Base-by-base conservation (phyloP, 2,329 filamentous ascomycete species). In the Dendryphion nanum region DNA sequence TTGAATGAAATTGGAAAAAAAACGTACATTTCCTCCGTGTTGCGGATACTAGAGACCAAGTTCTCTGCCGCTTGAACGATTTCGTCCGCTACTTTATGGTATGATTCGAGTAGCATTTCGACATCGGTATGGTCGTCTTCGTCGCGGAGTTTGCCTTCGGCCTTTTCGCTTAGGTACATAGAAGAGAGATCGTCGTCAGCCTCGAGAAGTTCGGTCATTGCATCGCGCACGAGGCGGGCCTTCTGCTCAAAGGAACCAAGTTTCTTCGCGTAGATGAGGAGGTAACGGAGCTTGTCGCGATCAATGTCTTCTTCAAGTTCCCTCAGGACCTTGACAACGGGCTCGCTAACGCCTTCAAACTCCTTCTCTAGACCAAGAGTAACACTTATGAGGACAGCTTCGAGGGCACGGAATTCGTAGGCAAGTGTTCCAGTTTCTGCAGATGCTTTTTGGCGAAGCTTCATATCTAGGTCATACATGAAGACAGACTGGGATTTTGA, bases 221-320 rank as follows among this genome's bases (percentile, higher is more conserved):
- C 89, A 60, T 97, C 91, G 43, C 93, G 81, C 31, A 98, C 91
- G 19, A 98, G 74, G 58, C 91, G 86, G 13, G 89, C 91, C 64
- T 95, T 97, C 67, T 97, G 93, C 70, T 97, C 93, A 64, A 98
- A 98, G 2, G 90, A 95, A 63, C 89, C 93, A 35, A 98, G 77
- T 55, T 91, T 88, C 72, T 98, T 98, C 17, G 89, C 95, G 62
- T 95, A 84, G 41, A 97, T 90, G 40, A 98, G 81, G 31, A 98
- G 77, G 51, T 94, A 81, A 6, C 93, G 81, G 33, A 98, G 76
- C 72, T 95, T 95, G 64, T 97, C 89, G 30, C 93, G 78, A 63
- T 97, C 91, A 42, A 98, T 96, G 51, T 97, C 93, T 57, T 96
- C 90, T 69, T 98, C 93, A 6, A 98, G 76, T 54, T 95, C 90